Evolutionary conservation across 345 rosid species (phyloP), one percentile per base, ranked within the genome.

Genomic region (Eucalyptus lansdowneana): DNA sequence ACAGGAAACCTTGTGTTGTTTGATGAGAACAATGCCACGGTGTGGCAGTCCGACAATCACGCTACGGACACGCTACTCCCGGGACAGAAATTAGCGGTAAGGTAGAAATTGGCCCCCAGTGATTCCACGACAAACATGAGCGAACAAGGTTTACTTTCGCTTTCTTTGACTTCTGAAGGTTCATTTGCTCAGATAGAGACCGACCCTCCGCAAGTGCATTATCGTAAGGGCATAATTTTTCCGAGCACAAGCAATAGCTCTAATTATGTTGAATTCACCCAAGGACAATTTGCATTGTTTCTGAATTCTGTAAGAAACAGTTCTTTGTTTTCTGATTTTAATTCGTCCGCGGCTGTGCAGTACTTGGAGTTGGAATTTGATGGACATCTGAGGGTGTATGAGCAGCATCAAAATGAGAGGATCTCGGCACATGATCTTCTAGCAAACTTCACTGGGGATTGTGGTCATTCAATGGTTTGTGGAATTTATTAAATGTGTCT

Each of bases 41-140:
- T 90, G 27, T 93, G 90, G 93, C 91, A 92, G 60, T 87, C 91
- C 31, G 89, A 89, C 37, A 72, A 90, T 76, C 87, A 89, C 85
- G 88, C 92, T 6, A 91, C 81, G 22, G 89, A 90, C 56, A 34
- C 88, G 42, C 86, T 92, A 72, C 60, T 93, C 15, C 31, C 53
- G 10, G 90, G 89, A 3, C 92, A 90, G 58, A 62, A 65, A 53
- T 37, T 92, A 14, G 14, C n/a, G n/a, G 80, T 25, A 27, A 90
- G 88, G 60, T 86, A 87, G 88, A 88, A 81, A 60, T 86, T 93
- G 69, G 72, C 80, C 11, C 44, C 93, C 9, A 87, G 86, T n/a
- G 51, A 21, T 83, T 86, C 88, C 29, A 45, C 80, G 9, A 44
- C 89, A 51, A 47, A 91, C 53, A 65, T 47, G 80, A 42, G 76